Base-by-base conservation (phyloP, 306 rosid species). In the Rubus parviflorus region DNA sequence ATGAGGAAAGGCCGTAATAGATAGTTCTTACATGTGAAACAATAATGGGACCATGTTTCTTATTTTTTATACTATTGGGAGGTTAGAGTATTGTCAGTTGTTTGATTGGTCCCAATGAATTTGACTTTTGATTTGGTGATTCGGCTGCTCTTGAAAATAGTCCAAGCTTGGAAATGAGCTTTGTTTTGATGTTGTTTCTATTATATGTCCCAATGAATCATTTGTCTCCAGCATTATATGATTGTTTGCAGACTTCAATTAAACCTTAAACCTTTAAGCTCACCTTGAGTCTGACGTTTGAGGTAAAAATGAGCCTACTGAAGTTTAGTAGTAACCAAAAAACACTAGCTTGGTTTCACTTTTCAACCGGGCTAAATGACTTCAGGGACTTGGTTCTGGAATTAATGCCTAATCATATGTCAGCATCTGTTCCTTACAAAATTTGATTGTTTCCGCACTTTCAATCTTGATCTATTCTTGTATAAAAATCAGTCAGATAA, bases 221-320 rank as follows among this genome's bases (percentile, higher is more conserved):
- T 61, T 35, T 62, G 40, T 62, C 30, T 3, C 19, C 8, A 35
- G 46, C 3, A 53, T 52, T 30, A 51, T 17, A 37, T 16, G 54
- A 57, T 23, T 13, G 45, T 41, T 67, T n/a, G 30, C 49, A 20
- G 35, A 67, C 71, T 67, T 67, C 17, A 67, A 9, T 72, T 37
- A n/a, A 47, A 52, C 48, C 60, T 72, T 72, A 19, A 37, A 38
- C 63, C 13, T 19, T 43, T 22, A 22, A 5, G 38, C 7, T 40
- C n/a, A 53, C 37, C 7, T 72, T 53, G 43, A 53, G 75, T 72
- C 30, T 42, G 58, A 42, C 20, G 5, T 22, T 56, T 40, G 53
- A 73, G 53, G 68, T 22, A 58, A 41, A 73, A 70, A 54, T 72
- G 51, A 41, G 40, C 43, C 42, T 35, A 14, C 43, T 62, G 20